These are phyloP conservation scores for Tylopilus sp. DNA, from an alignment of 768 basidiomycete species.

Conservation along the genomic window DNA sequence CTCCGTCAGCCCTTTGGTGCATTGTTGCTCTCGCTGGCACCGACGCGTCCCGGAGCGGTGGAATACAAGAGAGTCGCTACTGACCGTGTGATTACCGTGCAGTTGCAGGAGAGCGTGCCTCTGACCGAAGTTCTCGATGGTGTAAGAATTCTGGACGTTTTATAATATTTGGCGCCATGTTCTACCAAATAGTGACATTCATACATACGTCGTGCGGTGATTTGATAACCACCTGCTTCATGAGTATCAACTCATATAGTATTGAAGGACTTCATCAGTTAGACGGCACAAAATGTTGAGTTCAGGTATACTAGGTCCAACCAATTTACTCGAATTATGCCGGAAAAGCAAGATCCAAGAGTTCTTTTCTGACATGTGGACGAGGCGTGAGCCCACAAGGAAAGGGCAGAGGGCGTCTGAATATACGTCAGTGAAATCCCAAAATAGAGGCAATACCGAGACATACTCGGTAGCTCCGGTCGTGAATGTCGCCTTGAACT, in stretches of 20 bases:
- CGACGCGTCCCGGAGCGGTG: too few relatives aligned
- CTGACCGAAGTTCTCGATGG: background rate
- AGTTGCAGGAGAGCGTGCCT: background rate
- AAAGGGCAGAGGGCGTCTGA: background rate
- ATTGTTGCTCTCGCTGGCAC: background rate
- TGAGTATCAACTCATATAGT: too few relatives aligned
- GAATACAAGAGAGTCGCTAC: background rate
- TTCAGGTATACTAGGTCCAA: background rate
- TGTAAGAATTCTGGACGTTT: background rate
- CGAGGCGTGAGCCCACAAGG: background rate
- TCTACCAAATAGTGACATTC: too few relatives aligned
- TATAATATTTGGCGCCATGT: background rate
- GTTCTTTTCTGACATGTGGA: background rate
- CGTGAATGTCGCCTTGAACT: background rate
- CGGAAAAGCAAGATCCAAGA: background rate
- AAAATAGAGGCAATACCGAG: background rate
- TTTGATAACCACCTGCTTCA: too few relatives aligned
- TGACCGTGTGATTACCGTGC: background rate
- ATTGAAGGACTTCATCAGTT: background rate
- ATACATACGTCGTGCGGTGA: background rate
- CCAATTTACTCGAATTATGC: background rate
- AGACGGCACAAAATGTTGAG: too few relatives aligned
- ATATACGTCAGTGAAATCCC: background rate
- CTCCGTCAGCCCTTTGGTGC: background rate
- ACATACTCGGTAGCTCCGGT: background rate